Base-by-base conservation (phyloP, 352 stramenopile species). In the Sclerospora graminicola region DNA sequence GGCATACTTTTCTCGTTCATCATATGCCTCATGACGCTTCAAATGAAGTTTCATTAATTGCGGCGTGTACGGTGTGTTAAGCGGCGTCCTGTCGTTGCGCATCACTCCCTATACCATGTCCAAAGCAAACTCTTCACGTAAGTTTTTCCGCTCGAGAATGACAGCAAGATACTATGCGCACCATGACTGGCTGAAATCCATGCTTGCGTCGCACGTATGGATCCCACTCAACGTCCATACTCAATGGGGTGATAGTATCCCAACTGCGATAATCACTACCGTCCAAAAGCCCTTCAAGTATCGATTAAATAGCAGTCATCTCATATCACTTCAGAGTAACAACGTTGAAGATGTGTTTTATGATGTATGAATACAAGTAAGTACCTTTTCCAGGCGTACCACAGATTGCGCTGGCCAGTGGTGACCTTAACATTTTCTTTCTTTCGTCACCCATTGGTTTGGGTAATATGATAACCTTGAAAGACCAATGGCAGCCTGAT, bases 31-130 rank as follows among this genome's bases (percentile, higher is more conserved):
- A 35, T 87, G 74, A 13, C 60, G 59, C 35, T 66, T 67, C 32
- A 89, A 45, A 23, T 89, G 78, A 32, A 89, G 50, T 54, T 87
- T 88, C 53, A 88, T 77, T n/a, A 89, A 65, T 33, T 86, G 73
- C 26, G 78, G 78, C n/a, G 78, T 89, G 49, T 84, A 89, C 40
- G 78, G 78, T 37, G 78, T 89, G 45, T 89, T 89, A 5, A 89
- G 55, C 36, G 78, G 78, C 54, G 78, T 89, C 15, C 73, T 60
- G 50, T 87, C 73, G 23, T 84, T 88, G 8, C 78, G 70, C 18
- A 76, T 20, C 45, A 81, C 68, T 30, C 70, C 60, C 72, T 86
- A 41, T 21, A 43, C 38, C 16, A 47, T 23, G 15, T 13, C 19
- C 13, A 26, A 36, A 7, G 5, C 15, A 40, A n/a, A 9, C 4